These are phyloP conservation scores for Stygiomarasmius scandens DNA, from an alignment of 1,284 basidiomycete species.

Conservation along the genomic window DNA sequence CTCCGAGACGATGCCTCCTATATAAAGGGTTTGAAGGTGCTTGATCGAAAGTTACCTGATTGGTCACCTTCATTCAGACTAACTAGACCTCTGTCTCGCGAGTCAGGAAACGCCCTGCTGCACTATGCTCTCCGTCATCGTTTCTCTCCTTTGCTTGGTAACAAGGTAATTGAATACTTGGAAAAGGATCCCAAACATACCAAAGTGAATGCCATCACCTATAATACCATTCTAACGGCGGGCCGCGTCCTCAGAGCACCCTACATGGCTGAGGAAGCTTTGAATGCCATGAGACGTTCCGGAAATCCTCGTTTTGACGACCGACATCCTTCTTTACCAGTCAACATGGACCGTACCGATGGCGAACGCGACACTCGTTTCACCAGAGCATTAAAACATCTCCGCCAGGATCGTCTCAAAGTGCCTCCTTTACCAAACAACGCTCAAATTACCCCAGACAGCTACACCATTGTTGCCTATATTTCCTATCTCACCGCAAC, in stretches of 20 bases:
- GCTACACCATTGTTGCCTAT: constrained; percentile 51
- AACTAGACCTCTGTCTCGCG: constrained; percentile 35
- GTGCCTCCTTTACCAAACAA: constrained; percentile 7
- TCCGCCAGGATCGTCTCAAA: constrained; percentile 5
- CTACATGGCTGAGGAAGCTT: constrained; percentile 37
- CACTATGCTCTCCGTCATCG: constrained; percentile 66
- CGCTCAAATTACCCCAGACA: constrained; percentile 30
- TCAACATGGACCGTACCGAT: neutral
- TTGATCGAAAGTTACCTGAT: constrained; percentile 26
- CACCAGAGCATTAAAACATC: constrained; percentile 6
- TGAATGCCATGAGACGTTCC: neutral
- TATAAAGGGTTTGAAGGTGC: constrained; percentile 1
- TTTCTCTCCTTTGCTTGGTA: constrained; percentile 50
- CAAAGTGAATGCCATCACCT: constrained; percentile 44
- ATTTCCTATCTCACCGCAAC: constrained; percentile 55
- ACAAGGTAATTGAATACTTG: constrained; percentile 59
- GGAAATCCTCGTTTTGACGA: neutral
- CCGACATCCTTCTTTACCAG: neutral
- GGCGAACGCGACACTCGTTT: neutral
- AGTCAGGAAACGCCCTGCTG: constrained; percentile 63
- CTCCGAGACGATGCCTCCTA: constrained; percentile 1
- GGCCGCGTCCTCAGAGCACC: constrained; percentile 54
- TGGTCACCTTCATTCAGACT: constrained; percentile 2
- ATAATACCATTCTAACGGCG: constrained; percentile 60
- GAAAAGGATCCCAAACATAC: constrained; percentile 34